Evolutionary conservation across 2,329 filamentous ascomycete genomes (phyloP), one percentile per base, ranked within the genome.

Genomic region (Sporothrix globosa): DNA sequence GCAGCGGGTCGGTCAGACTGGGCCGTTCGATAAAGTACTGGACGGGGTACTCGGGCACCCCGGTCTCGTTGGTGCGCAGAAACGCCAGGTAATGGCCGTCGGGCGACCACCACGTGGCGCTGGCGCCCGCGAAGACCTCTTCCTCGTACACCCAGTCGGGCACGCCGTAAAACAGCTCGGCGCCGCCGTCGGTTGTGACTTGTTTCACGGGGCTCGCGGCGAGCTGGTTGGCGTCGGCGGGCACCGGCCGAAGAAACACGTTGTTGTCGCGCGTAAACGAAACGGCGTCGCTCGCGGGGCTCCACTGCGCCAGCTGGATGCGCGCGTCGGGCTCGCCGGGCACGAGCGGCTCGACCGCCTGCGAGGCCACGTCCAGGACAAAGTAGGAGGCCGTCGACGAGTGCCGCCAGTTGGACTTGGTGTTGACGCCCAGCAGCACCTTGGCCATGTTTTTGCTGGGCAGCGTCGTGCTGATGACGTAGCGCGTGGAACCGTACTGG

Each of bases 131-230:
- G 73, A 98, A 92, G 3, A 97, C 92, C 79, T 97, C 93, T 74
- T 87, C 85, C 78, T 97, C 93, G 77, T 96, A 97, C 0, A 98
- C 96, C 96, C 96, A 99, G 79, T 99, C 96, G 0, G 96, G 96
- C 24, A 97, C 88, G 21, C 96, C 96, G 76, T 99, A 97, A 80
- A 99, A 99, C 72, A 96, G 88, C 75, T 98, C 89, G 0, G 89
- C 84, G 0, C 95, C 92, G 14, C 96, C 96, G 77, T 99, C 95
- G 69, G 84, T 88, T 1, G 96, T 98, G 75, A 99, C 91, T 73
- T 91, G 88, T 5, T 86, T 84, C 4, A 92, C 86, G 19, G 34
- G 85, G 81, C 24, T 39, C 6, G 39, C 9, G 6, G 66, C 61
- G 30, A 67, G 61, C 46, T 34, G 41, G 19, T 4, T n/a, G 39